These are phyloP conservation scores for Fusarium verticillioides DNA, from an alignment of 2,329 filamentous ascomycete species.

Conservation along the genomic window DNA sequence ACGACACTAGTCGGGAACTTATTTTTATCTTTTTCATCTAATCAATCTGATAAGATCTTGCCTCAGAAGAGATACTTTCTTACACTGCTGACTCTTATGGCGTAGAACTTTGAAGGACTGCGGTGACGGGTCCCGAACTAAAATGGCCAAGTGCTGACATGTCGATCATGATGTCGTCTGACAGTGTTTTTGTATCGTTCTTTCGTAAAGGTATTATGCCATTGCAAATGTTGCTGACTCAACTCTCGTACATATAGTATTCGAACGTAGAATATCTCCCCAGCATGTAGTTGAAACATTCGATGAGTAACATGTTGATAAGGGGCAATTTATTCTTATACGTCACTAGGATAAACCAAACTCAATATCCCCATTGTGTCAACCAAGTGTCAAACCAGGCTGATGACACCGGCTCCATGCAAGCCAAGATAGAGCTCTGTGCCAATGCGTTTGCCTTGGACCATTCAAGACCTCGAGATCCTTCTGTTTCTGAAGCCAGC, in stretches of 20 bases:
- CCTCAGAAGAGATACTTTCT: background rate
- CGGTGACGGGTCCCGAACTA: background rate
- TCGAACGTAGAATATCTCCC: too few species aligned
- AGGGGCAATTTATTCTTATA: fast-evolving
- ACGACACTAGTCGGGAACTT: background rate
- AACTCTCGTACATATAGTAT: too few species aligned
- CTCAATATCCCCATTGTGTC: background rate
- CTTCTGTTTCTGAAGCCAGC: background rate
- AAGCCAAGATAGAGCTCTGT: background rate
- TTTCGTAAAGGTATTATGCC: background rate
- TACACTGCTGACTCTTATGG: background rate
- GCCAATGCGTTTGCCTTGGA: background rate
- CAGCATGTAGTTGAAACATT: fast-evolving
- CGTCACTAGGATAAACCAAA: background rate
- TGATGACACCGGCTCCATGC: background rate
- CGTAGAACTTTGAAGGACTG: background rate
- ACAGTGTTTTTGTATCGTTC: background rate
- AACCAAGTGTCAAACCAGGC: background rate
- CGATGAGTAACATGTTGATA: background rate
- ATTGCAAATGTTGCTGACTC: background rate
- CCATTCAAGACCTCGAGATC: background rate
- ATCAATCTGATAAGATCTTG: background rate
- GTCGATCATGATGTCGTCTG: background rate
- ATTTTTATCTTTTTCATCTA: background rate
- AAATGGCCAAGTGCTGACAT: background rate